These are phyloP conservation scores for Pholiota molesta DNA, from an alignment of 768 basidiomycete genomes.

Conservation along the genomic window DNA sequence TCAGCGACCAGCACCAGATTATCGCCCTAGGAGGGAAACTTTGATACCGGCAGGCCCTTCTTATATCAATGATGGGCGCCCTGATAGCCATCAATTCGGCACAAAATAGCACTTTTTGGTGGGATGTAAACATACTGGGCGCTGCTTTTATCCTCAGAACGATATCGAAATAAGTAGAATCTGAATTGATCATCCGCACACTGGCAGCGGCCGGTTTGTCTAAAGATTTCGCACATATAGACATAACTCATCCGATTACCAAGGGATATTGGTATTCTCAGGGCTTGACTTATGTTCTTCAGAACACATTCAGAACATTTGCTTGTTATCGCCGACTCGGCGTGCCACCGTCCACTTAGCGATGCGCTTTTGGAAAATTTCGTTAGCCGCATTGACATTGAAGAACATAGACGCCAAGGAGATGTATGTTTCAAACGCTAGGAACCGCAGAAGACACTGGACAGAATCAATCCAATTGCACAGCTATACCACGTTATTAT, in stretches of 20 bases:
- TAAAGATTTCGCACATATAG: too few species aligned
- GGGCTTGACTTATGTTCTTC: too few species aligned
- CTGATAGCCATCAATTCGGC: background rate
- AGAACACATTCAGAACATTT: too few species aligned
- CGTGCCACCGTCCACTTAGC: too few species aligned
- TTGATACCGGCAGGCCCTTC: background rate
- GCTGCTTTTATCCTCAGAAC: background rate
- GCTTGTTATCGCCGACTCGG: too few species aligned
- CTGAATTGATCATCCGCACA: too few species aligned
- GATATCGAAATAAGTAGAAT: background rate
- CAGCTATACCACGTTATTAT: background rate
- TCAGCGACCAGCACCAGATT: conserved; percentile 26
- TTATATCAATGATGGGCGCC: background rate
- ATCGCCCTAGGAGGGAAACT: conserved; percentile 19
- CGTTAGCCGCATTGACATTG: background rate
- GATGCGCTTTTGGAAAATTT: background rate
- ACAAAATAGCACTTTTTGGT: background rate
- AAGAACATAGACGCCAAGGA: background rate
- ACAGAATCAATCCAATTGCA: background rate
- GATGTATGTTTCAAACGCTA: background rate
- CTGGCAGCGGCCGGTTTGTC: too few species aligned
- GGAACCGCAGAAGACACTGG: background rate
- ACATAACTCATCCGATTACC: too few species aligned
- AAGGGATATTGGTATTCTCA: too few species aligned
- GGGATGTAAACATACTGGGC: background rate